Conservation (phyloP, 2,329 filamentous ascomycete genomes). For the Colletotrichum sp. region DNA sequence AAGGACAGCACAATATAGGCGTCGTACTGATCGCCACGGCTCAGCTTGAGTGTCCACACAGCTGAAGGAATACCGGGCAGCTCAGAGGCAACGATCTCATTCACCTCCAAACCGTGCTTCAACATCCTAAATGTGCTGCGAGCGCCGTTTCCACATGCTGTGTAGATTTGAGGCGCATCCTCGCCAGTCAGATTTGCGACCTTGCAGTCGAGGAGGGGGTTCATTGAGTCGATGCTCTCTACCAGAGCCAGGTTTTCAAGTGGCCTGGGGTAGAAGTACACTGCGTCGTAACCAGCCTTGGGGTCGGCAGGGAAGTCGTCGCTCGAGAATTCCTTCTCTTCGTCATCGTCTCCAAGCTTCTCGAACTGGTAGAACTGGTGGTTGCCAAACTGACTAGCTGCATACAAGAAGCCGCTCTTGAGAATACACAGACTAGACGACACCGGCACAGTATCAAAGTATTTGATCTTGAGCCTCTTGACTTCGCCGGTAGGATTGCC, state of each 20-base stretch:
- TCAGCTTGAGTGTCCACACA: conserved; percentile 95
- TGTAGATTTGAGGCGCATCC: conserved; percentile 96
- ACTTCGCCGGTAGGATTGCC: conserved; percentile 84
- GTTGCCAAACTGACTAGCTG: conserved; percentile 90
- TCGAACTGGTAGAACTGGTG: conserved; percentile 97
- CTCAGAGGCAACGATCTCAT: conserved; percentile 94
- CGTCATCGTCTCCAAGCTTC: conserved; percentile 93
- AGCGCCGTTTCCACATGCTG: conserved; percentile 86
- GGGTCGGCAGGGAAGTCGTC: conserved; percentile 82
- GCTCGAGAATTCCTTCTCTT: conserved; percentile 85
- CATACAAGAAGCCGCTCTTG: conserved; percentile 94
- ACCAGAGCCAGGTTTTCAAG: conserved; percentile 84
- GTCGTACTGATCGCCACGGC: conserved; percentile 82
- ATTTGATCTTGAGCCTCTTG: conserved; percentile 86
- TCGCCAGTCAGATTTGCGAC: conserved; percentile 90
- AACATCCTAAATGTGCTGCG: conserved; percentile 90
- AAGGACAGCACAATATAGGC: conserved; percentile 96
- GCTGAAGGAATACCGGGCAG: conserved; percentile 86
- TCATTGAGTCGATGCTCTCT: conserved; percentile 86
- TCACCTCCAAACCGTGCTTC: conserved; percentile 91
- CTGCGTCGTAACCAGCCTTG: conserved; percentile 72
- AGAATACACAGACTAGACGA: conserved; percentile 89
- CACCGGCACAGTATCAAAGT: conserved; percentile 94
- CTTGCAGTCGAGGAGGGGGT: conserved; percentile 89
- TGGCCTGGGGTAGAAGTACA: conserved; percentile 83